A percentile compares a stretch with the other conserved stretches of the same genome.
Conservation (phyloP, 1,139 yeast genomes). For the Geotrichum siamense region DNA sequence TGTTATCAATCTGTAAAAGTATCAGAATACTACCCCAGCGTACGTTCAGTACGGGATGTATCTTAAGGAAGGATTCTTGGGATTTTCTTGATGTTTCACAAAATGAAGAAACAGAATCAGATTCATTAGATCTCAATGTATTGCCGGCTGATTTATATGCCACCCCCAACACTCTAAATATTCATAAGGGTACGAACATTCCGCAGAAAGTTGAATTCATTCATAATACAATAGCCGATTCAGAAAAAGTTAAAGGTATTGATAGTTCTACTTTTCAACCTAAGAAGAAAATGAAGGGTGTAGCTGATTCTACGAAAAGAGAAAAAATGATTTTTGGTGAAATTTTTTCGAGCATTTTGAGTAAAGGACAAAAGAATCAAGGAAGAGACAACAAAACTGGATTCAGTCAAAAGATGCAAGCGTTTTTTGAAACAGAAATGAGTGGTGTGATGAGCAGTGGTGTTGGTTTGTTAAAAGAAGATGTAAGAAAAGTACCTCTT, state of each 20-base stretch:
- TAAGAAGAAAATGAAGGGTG: constrained; percentile 13
- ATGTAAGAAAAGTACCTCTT: constrained; percentile 22
- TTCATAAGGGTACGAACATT: neutral
- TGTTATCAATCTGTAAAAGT: no score
- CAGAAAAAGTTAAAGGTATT: neutral
- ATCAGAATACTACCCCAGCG: no score
- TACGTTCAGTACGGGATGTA: no score
- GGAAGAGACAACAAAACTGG: constrained; percentile 9
- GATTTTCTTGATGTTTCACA: no score
- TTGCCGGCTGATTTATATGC: constrained; percentile 12
- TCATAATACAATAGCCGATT: neutral
- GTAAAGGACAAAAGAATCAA: neutral
- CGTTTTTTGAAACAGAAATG: constrained; percentile 22
- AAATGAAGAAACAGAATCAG: no score
- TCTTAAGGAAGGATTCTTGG: no score
- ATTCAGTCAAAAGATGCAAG: constrained; percentile 21
- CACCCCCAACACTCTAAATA: constrained; percentile 3
- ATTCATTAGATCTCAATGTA: neutral
- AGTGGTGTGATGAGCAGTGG: constrained; percentile 17
- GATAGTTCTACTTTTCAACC: constrained; percentile 14
- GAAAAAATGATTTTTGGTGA: constrained; percentile 26
- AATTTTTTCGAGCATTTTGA: constrained; percentile 25
- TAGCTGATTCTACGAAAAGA: constrained; percentile 22
- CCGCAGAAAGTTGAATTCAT: neutral
- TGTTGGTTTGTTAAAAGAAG: constrained; percentile 22